A percentile compares a stretch with the other conserved stretches of the same genome.
Evolutionary conservation across 2,329 filamentous ascomycete species (phyloP).

Genomic region (Xylariaceae sp.): DNA sequence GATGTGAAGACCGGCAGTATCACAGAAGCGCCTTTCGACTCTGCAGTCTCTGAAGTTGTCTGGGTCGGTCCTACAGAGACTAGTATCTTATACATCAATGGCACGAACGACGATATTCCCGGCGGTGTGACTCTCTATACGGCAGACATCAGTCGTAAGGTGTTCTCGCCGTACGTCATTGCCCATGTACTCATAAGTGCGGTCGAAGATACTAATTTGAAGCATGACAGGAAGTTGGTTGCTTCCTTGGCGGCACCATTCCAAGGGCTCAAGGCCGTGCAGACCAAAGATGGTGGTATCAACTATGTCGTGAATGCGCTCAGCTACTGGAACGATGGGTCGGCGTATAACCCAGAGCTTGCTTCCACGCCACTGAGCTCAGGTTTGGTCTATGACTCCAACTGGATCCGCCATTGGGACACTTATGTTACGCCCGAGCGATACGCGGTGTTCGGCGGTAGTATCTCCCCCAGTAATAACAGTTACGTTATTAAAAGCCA

Average conservation of each 20-base stretch:
- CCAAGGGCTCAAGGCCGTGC: conserved; percentile 14
- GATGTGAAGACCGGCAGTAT: conserved; percentile 11
- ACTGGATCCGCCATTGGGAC: conserved; percentile 17
- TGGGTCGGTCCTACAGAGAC: conserved; percentile 13
- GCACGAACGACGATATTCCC: conserved; percentile 10
- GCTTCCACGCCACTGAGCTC: conserved; percentile 5
- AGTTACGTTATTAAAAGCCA: conserved; percentile 7
- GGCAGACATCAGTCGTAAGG: conserved; percentile 12
- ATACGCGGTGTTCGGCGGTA: conserved; percentile 15
- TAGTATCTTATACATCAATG: conserved; percentile 16
- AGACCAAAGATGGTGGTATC: conserved; percentile 14
- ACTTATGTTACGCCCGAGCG: conserved; percentile 9
- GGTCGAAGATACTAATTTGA: conserved; percentile 2
- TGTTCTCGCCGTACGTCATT: conserved; percentile 13
- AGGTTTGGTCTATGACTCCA: conserved; percentile 10
- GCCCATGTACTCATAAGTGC: not conserved
- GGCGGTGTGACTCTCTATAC: conserved; percentile 16
- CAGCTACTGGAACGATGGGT: conserved; percentile 11
- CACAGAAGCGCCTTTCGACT: conserved; percentile 13
- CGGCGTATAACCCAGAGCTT: conserved; percentile 11
- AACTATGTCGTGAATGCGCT: conserved; percentile 16
- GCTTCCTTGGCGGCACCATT: conserved; percentile 13
- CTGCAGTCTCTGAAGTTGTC: conserved; percentile 13
- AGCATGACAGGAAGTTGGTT: conserved; percentile 9
- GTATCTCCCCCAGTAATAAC: conserved; percentile 2